Conservation (phyloP, 1,284 basidiomycete genomes). For the Apiotrichum veenhuisii region DNA sequence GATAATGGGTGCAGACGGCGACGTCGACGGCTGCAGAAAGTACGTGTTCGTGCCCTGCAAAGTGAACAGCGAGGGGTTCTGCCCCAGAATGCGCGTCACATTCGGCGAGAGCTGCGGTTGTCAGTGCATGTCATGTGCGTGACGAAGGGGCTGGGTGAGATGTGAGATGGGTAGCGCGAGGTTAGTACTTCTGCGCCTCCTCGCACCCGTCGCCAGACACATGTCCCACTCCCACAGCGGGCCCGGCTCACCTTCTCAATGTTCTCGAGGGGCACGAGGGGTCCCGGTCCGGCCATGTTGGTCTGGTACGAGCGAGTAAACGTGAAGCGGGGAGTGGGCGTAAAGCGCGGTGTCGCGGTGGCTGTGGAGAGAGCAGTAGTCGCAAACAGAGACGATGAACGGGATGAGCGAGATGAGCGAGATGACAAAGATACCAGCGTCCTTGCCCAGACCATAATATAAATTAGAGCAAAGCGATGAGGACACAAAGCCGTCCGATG, state of each 20-base stretch:
- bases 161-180: too few species aligned
- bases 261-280: constrained; percentile 33
- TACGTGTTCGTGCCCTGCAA: constrained; percentile 96
- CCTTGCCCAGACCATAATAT: too few species aligned
- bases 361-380: not conserved
- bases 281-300: constrained; percentile 17
- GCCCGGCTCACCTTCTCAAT: constrained; percentile 28
- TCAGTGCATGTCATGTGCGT: not conserved
- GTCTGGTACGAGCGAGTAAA: not conserved
- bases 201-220: too few species aligned
- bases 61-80: constrained; percentile 90
- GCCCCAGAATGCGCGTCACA: constrained; percentile 53
- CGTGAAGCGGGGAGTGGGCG: not conserved
- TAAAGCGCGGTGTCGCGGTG: not conserved
- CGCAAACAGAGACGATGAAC: too few species aligned
- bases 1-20: constrained; percentile 64
- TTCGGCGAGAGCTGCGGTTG: constrained; percentile 43
- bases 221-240: too few species aligned
- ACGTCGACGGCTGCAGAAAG: constrained; percentile 56
- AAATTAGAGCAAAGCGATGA: too few species aligned
- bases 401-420: too few species aligned
- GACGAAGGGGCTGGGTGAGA: too few species aligned
- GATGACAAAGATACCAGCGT: too few species aligned
- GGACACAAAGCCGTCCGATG: too few species aligned
- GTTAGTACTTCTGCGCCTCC: too few species aligned